Evolutionary conservation across 176 grass and related monocot species (phyloP), one percentile per base, ranked within the genome.

Genomic region (Carex kokanica): DNA sequence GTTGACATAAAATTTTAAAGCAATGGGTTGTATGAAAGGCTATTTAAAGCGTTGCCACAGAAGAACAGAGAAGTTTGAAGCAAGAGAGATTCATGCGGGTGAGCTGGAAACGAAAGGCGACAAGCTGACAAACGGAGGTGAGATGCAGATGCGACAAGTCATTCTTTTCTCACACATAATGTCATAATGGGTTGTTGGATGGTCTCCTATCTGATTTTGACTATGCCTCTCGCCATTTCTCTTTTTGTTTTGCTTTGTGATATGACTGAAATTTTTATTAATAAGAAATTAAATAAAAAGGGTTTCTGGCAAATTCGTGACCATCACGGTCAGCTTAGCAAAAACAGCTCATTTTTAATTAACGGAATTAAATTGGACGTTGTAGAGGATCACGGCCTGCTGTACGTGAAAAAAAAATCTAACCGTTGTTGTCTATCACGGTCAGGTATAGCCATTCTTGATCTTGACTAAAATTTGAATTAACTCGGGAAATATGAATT

Each of bases 61-160:
- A 56, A 75, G 52, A 72, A 31, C 15, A 40, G 36, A 55, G n/a
- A 29, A 18, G n/a, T 9, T 56, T 84, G 81, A 84, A 65, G 71
- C 34, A 67, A 84, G 20, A 70, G 71, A 55, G n/a, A 38, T n/a
- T n/a, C n/a, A 6, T 52, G 20, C 9, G 14, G 6, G 32, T 84
- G 83, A 84, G 83, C 83, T 84, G 83, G 68, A 84, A 57, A 34
- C 11, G 83, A 43, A 61, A 84, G 51, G 83, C 13, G 53, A 84
- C 75, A 59, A 56, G 55, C 47, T 79, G 75, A 79, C 75, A 79
- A 17, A 61, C 2, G 60, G 23, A 8, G 60, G 60, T 54, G 75
- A 60, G 52, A 7, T 34, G 51, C 7, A 31, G 55, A 79, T 78
- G 51, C 73, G 17, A 54, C 51, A 77, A 77, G n/a, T 8, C 17